These are phyloP conservation scores for Jaltomata sinuosa DNA, from an alignment of 257 asterid genomes.

Conservation along the genomic window DNA sequence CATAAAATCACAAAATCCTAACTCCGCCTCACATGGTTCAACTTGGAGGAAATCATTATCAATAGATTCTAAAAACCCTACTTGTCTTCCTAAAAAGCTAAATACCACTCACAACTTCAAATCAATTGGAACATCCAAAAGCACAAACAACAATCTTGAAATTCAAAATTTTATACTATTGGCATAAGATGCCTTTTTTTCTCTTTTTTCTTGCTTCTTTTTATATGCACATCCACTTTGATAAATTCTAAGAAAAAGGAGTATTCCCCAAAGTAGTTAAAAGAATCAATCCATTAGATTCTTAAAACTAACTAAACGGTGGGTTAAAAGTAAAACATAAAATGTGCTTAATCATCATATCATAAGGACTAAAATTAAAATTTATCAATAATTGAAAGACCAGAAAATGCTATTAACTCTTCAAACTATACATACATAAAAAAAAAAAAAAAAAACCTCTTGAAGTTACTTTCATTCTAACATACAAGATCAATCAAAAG, in stretches of 20 bases:
- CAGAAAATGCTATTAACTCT: neutral
- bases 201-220: neutral
- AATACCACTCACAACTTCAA: neutral
- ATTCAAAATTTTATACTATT: neutral
- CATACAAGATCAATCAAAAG: slow-evolving; percentile 5
- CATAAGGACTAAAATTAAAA: neutral
- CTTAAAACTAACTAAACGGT: neutral
- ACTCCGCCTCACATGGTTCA: neutral
- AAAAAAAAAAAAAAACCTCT: neutral
- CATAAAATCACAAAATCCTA: neutral
- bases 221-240: neutral
- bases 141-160: slow-evolving; percentile 1
- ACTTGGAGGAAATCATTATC: neutral
- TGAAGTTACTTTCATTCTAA: slow-evolving; percentile 6
- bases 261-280: neutral
- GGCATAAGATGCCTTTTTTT: neutral
- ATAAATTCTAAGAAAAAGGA: neutral
- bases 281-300: neutral
- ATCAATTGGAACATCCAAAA: neutral
- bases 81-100: neutral
- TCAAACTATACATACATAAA: neutral
- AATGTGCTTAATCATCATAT: neutral
- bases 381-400: neutral
- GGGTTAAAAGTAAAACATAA: fast-evolving
- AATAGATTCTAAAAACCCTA: neutral